phyloP scores from a whole-genome alignment of 768 basidiomycete species.

The Brasilioporus rufonigricans region DNA sequence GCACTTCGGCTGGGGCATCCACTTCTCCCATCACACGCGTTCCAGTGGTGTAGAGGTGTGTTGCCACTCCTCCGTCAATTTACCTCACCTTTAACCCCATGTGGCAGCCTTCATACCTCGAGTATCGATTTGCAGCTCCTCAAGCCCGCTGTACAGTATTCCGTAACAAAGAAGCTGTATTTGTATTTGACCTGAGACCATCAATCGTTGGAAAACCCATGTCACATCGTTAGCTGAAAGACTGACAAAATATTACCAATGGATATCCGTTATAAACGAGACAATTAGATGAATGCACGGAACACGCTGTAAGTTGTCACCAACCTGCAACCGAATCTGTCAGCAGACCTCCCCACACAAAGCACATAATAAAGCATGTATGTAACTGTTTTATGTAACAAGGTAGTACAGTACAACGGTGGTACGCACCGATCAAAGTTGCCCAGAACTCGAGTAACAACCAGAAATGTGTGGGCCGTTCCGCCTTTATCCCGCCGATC shows the following conservation, averaged over 20 bases:
- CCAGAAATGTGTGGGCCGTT: too few species aligned
- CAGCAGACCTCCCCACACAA: too few species aligned
- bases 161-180: conserved; percentile 13
- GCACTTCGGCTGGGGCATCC: conserved; percentile 73
- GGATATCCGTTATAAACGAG: too few species aligned
- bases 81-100: neutral
- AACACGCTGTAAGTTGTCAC: too few species aligned
- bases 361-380: too few species aligned
- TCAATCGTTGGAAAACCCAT: neutral
- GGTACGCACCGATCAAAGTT: neutral
- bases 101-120: neutral
- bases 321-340: too few species aligned
- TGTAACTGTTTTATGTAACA: too few species aligned
- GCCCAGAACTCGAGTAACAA: too few species aligned
- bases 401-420: too few species aligned
- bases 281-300: too few species aligned
- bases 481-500: too few species aligned
- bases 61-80: neutral
- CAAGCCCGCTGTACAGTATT: conserved; percentile 7
- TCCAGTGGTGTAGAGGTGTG: conserved; percentile 20
- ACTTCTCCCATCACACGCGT: conserved; percentile 41
- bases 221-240: neutral
- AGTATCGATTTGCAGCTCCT: neutral
- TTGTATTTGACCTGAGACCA: conserved; percentile 10
- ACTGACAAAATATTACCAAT: neutral